Evolutionary conservation across 305 asterid species (phyloP).

Genomic region (Coffea humblotiana): DNA sequence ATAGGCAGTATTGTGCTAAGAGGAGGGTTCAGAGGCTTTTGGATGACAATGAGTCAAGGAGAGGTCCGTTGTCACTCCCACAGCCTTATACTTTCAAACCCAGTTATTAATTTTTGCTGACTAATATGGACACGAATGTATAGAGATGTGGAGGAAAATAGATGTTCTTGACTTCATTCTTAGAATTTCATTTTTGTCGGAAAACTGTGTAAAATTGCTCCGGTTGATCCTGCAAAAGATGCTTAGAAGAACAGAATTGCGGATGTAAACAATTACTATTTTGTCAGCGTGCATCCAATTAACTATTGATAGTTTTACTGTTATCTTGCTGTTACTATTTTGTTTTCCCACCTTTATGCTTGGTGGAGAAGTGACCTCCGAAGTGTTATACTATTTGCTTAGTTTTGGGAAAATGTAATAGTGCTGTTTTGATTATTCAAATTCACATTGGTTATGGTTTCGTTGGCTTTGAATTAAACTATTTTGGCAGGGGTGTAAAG

Average conservation of each 20-base stretch:
- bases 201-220: background rate
- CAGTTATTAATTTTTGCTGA: constrained; percentile 34
- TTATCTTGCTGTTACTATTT: background rate
- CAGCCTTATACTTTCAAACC: constrained; percentile 59
- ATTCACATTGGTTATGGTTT: constrained; percentile 23
- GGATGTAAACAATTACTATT: background rate
- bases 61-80: constrained; percentile 94
- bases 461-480: constrained; percentile 44
- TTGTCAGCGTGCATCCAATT: background rate
- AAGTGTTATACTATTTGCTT: constrained; percentile 4
- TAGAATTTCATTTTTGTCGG: background rate
- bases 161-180: background rate
- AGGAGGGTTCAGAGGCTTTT: constrained; percentile 81
- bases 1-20: constrained; percentile 84
- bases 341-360: background rate
- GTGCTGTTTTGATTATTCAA: constrained; percentile 15
- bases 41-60: constrained; percentile 81
- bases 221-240: background rate
- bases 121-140: background rate
- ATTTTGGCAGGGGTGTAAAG: constrained; percentile 63
- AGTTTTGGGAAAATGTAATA: background rate
- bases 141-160: background rate
- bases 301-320: background rate
- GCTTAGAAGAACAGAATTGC: background rate
- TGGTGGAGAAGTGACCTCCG: background rate